These are phyloP conservation scores for Calophaca sinica DNA, from an alignment of 306 rosid genomes.

Conservation along the genomic window DNA sequence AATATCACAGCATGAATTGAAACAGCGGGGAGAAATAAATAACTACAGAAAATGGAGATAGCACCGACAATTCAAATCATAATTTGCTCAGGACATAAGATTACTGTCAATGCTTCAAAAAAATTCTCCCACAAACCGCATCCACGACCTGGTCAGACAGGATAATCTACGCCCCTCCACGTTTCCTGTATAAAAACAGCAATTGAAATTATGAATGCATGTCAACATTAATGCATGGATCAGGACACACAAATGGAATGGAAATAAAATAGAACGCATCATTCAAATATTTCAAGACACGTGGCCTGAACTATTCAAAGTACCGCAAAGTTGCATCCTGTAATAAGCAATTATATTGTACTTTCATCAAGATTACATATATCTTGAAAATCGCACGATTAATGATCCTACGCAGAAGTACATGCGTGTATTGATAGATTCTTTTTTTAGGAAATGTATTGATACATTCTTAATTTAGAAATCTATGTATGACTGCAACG, in stretches of 20 bases:
- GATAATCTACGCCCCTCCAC: slow-evolving; percentile 29
- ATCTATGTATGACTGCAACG: neutral
- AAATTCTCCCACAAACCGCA: slow-evolving; percentile 44
- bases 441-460: no score
- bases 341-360: neutral
- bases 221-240: no score
- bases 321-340: neutral
- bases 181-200: slow-evolving; percentile 40
- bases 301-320: neutral
- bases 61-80: slow-evolving; percentile 44
- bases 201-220: neutral
- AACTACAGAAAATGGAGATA: slow-evolving; percentile 29
- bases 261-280: neutral
- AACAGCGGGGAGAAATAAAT: slow-evolving; percentile 40
- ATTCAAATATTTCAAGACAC: neutral
- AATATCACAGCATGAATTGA: slow-evolving; percentile 40
- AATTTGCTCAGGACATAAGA: slow-evolving; percentile 41
- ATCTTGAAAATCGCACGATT: neutral
- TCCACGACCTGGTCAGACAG: slow-evolving; percentile 35
- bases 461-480: neutral
- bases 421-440: neutral
- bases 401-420: neutral
- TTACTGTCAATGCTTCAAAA: slow-evolving; percentile 41
- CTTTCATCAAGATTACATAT: neutral
- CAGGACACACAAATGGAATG: no score